Conservation (phyloP, 1,139 yeast species). For the Schizosaccharomyces versatilis region DNA sequence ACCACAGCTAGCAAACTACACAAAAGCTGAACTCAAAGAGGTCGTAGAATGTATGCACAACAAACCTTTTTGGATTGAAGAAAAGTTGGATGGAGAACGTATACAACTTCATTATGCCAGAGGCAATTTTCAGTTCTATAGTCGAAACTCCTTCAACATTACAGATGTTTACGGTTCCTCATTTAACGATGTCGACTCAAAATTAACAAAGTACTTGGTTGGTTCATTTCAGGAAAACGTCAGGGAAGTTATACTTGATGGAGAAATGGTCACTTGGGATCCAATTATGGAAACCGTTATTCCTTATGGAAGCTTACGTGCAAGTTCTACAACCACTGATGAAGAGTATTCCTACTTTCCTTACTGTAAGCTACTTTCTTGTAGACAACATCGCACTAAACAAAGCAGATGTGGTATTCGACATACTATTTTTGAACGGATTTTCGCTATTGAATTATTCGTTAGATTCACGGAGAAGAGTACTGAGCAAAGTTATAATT, state of each 20-base stretch:
- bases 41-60: slow-evolving; percentile 12
- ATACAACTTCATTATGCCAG: slow-evolving; percentile 44
- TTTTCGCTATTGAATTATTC: slow-evolving; percentile 33
- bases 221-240: slow-evolving; percentile 28
- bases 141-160: slow-evolving; percentile 52
- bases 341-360: slow-evolving; percentile 9
- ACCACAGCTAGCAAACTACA: slow-evolving; percentile 48
- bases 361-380: slow-evolving; percentile 15
- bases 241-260: slow-evolving; percentile 42
- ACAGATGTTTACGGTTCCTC: slow-evolving; percentile 52
- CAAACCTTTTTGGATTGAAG: slow-evolving; percentile 50
- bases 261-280: slow-evolving; percentile 87
- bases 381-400: background rate
- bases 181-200: slow-evolving; percentile 28
- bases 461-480: slow-evolving; percentile 33
- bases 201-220: slow-evolving; percentile 35
- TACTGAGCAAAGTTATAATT: slow-evolving; percentile 27
- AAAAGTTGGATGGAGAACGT: slow-evolving; percentile 86
- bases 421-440: slow-evolving; percentile 48
- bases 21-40: slow-evolving; percentile 18
- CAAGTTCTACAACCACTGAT: slow-evolving; percentile 33
- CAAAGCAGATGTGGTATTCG: slow-evolving; percentile 28
- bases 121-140: slow-evolving; percentile 33
- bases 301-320: slow-evolving; percentile 62
- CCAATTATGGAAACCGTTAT: slow-evolving; percentile 33